Base-by-base conservation (phyloP, 2,329 filamentous ascomycete genomes). In the Fusarium duplospermum region DNA sequence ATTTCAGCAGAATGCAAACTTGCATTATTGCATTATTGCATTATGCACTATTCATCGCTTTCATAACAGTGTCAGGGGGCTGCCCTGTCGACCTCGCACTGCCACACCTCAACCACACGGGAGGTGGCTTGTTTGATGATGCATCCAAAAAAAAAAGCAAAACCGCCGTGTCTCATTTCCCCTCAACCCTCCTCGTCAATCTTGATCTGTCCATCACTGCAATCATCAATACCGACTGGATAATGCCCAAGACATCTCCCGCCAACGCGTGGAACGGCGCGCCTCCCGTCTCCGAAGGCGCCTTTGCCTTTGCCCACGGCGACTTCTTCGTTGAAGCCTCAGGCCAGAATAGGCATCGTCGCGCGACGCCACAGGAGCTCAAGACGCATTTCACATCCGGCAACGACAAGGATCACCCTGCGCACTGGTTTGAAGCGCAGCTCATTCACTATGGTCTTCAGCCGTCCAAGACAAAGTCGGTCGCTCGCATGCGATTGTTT, bases 341-440 rank as follows among this genome's bases (percentile, higher is more conserved):
- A 33, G 82, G 82, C 33, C 77, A 83, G 29, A 85, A 87, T 58
- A 83, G 81, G 3, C 86, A 89, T 72, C 83, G 84, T 2, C 86
- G 87, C 5, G 86, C 85, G 1, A 83, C 83, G 1, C 35, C 80
- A 4, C 73, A 81, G 1, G 86, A 89, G 72, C 82, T 89, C 6
- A 82, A 84, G 68, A 79, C 82, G 3, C 82, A 86, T 57, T 86
- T 88, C 70, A 84, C 86, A 52, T 77, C 79, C 7, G 82, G 82
- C 42, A 82, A 72, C 40, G 81, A 82, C 29, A 83, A 82, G 50
- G 88, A 91, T 74, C 86, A 85, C 50, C 86, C 89, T 1, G 89
- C 84, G 1, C 89, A 91, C 71, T 92, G 87, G 87, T 92, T 90
- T 67, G 86, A 90, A 70, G 89, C 90, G 0, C 89, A 92, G 71